Conservation (phyloP, 2,329 filamentous ascomycete species). For the Calycina marina region DNA sequence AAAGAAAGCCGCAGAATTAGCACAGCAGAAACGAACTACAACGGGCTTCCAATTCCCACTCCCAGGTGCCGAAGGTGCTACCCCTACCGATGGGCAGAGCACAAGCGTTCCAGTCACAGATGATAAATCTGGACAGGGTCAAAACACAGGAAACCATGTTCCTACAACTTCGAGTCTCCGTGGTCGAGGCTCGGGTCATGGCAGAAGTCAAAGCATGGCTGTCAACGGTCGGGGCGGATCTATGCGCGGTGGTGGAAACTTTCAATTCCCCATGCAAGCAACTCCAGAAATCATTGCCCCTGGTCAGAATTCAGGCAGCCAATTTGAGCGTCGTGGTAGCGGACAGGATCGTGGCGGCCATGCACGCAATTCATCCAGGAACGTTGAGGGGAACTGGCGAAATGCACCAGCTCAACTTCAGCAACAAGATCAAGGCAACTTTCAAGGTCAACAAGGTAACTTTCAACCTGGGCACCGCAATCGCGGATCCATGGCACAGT, state of each 20-base stretch:
- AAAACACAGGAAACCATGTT: constrained; percentile 13
- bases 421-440: constrained; percentile 41
- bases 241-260: constrained; percentile 53
- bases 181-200: constrained; percentile 44
- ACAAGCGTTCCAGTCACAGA: constrained; percentile 14
- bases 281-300: constrained; percentile 35
- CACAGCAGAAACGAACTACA: constrained; percentile 90
- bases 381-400: constrained; percentile 97
- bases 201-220: constrained; percentile 86
- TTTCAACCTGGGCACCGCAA: constrained; percentile 90
- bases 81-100: constrained; percentile 37
- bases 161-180: constrained; percentile 21
- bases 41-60: constrained; percentile 90
- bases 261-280: constrained; percentile 48
- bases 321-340: constrained; percentile 65
- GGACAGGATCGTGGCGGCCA: constrained; percentile 43
- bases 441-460: constrained; percentile 54
- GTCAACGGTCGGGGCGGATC: constrained; percentile 50
- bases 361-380: constrained; percentile 69
- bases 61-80: constrained; percentile 48
- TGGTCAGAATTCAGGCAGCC: constrained; percentile 28
- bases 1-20: constrained; percentile 92
- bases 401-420: constrained; percentile 47
- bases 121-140: constrained; percentile 16
- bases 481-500: constrained; percentile 75